Base-by-base conservation (phyloP, 1,139 yeast genomes). In the Candida mesenterica region DNA sequence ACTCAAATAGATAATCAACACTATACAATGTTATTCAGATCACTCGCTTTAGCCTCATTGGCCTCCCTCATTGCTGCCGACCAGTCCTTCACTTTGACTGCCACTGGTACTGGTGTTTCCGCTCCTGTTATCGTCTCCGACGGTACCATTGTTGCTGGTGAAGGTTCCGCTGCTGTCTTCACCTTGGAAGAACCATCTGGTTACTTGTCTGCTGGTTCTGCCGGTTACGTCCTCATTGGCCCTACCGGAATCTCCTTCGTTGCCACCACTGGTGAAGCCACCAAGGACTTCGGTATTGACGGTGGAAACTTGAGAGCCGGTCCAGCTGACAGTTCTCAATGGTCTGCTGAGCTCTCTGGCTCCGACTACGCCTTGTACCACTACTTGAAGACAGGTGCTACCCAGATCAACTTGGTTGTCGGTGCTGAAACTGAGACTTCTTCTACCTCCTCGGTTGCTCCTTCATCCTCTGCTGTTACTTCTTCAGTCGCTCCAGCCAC, bases 111-210 rank as follows among this genome's bases (percentile, higher is more conserved):
- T 17, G 44, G 44, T 25, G 41, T 60, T 41, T 40, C 53, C 38
- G 39, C 49, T 19, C 47, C 55, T 4, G 63, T 62, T 24, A 45
- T 52, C 28, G 36, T 41, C 22, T 39, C 37, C 30, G 51, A 42
- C 29, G 39, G 43, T 36, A 35, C 34, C n/a, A 38, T 54, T 26
- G 44, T 45, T 25, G 47, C 55, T 24, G 46, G 48, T 14, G 42
- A 46, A 34, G 59, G 55, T 31, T 37, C 30, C 6, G 36, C 51
- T 24, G 53, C 52, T 28, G 38, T 49, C 30, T 49, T 61, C 41
- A 38, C 41, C 38, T 61, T 63, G 46, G 46, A 49, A 32, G 61
- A 61, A 39, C 67, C 68, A 31, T 46, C 56, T 38, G 67, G 66
- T 15, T 57, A 44, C 46, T 45, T 59, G 28, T 29, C 42, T 16